These are phyloP conservation scores for Myxozyma nipponensis DNA, from an alignment of 805 yeast species.

Conservation along the genomic window DNA sequence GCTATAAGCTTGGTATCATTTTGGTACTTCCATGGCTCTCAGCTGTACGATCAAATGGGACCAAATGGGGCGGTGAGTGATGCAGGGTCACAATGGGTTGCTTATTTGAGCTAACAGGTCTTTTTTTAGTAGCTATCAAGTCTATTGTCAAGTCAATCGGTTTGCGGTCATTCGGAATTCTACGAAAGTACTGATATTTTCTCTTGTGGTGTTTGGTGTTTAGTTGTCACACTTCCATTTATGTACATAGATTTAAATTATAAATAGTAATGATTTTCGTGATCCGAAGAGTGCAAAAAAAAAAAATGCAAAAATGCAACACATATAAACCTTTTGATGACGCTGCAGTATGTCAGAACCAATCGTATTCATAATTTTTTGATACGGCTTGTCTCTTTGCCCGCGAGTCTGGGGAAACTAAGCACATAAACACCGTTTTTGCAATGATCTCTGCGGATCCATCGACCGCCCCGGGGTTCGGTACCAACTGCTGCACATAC, in stretches of 20 bases:
- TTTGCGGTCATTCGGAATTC: neutral
- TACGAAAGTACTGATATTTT: neutral
- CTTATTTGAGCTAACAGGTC: too few relatives aligned
- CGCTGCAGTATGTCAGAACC: neutral
- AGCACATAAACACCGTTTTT: constrained; percentile 19
- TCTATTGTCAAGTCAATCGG: neutral
- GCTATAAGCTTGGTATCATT: constrained; percentile 12
- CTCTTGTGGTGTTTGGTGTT: neutral
- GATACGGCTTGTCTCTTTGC: neutral
- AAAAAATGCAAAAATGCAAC: neutral
- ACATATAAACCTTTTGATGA: too few relatives aligned
- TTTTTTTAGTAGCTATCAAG: neutral
- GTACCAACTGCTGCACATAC: constrained; percentile 19
- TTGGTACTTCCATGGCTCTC: constrained; percentile 10
- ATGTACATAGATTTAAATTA: too few relatives aligned
- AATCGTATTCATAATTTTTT: neutral
- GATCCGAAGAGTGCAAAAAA: too few relatives aligned
- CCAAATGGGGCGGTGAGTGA: neutral
- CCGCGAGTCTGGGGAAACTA: neutral
- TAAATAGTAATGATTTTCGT: too few relatives aligned
- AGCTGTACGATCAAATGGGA: neutral
- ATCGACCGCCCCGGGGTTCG: constrained; percentile 21
- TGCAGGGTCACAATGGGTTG: too few relatives aligned
- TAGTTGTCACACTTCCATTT: neutral
- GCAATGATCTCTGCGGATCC: constrained; percentile 8